A percentile compares a stretch with the other conserved stretches of the same genome.
Conservation (phyloP, 345 rosid species). For the Gossypium raimondii region DNA sequence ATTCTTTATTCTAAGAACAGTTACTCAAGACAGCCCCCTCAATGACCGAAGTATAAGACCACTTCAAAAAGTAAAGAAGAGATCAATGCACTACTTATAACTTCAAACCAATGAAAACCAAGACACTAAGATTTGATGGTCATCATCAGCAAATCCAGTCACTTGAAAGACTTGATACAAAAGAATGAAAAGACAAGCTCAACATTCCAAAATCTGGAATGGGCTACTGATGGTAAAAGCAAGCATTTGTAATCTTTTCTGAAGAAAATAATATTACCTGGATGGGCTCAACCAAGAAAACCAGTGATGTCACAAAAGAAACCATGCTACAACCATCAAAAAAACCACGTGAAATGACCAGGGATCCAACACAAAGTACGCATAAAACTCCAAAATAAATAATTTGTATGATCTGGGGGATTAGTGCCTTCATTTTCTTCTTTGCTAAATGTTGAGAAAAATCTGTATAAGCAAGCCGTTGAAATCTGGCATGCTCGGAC, state of each 20-base stretch:
- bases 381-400: constrained; percentile 69
- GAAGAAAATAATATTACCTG: constrained; percentile 49
- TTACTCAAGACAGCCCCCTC: constrained; percentile 32
- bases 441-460: constrained; percentile 54
- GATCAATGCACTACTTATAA: not conserved
- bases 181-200: not conserved
- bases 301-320: constrained; percentile 73
- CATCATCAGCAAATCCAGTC: not conserved
- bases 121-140: not conserved
- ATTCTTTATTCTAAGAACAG: constrained; percentile 34
- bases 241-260: constrained; percentile 7
- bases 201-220: not conserved
- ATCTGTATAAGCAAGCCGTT: constrained; percentile 65
- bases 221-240: not conserved
- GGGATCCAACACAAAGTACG: constrained; percentile 64
- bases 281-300: constrained; percentile 82
- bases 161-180: not conserved
- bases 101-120: constrained; percentile 3
- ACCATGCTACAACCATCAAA: constrained; percentile 60
- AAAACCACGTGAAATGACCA: constrained; percentile 57
- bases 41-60: constrained; percentile 20
- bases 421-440: constrained; percentile 87
- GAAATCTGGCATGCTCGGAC: constrained; percentile 67
- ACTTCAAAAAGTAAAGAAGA: not conserved
- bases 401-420: constrained; percentile 76